Evolutionary conservation across 768 basidiomycete species (phyloP).

Genomic region (Auriscalpium vulgare): DNA sequence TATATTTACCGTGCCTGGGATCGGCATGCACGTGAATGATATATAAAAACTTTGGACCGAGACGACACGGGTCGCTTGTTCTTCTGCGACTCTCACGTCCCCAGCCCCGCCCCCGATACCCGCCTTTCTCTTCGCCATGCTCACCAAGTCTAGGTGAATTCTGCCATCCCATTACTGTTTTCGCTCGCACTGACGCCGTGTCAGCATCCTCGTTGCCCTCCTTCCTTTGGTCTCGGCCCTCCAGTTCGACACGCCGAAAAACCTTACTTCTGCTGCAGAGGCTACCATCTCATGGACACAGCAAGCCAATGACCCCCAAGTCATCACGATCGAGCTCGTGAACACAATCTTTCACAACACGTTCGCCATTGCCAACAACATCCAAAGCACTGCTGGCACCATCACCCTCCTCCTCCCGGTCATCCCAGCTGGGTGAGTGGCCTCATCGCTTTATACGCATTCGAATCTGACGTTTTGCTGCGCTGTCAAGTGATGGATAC

Average conservation of each 20-base stretch:
- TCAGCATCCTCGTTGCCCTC: constrained; percentile 5
- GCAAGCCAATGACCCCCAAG: neutral
- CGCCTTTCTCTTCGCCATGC: neutral
- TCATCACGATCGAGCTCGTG: constrained; percentile 1
- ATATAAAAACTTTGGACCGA: too few species aligned
- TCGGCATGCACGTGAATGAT: too few species aligned
- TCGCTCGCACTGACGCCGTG: neutral
- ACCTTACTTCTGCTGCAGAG: constrained; percentile 4
- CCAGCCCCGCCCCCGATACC: neutral
- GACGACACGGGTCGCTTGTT: neutral
- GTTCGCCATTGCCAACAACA: constrained; percentile 13
- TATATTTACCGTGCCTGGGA: too few species aligned
- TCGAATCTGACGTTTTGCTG: neutral
- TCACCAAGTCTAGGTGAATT: neutral
- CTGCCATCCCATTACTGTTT: neutral
- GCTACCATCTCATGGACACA: constrained; percentile 1
- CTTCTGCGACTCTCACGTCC: neutral
- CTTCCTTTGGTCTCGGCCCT: constrained; percentile 11
- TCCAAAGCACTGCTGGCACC: neutral
- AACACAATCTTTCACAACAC: constrained; percentile 6
- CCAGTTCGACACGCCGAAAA: neutral
- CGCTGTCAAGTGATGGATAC: constrained; percentile 2
- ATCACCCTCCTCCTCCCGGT: constrained; percentile 3
- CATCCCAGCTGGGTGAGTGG: constrained; percentile 3
- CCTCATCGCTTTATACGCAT: neutral